These are phyloP conservation scores for Ceratocystis cacaofunesta DNA, from an alignment of 2,329 filamentous ascomycete genomes.

Conservation along the genomic window DNA sequence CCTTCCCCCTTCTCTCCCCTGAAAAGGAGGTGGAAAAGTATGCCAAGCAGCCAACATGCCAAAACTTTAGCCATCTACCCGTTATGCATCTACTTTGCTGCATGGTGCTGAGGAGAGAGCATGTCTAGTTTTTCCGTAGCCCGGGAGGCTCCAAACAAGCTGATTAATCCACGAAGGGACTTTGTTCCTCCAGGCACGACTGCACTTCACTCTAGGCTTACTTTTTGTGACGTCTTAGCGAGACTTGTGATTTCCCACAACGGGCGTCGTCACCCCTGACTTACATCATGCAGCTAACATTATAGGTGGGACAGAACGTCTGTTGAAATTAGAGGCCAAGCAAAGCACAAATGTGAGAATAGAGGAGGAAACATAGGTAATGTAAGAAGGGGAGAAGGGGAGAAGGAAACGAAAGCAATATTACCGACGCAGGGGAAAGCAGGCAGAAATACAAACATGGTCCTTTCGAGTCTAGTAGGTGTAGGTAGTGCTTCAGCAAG, in stretches of 20 bases:
- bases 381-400: not conserved
- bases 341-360: not conserved
- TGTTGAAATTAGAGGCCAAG: not conserved
- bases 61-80: not conserved
- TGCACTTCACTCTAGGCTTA: too few relatives aligned
- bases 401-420: not conserved
- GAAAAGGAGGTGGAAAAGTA: not conserved
- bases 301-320: not conserved
- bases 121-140: not conserved
- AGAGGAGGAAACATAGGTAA: not conserved
- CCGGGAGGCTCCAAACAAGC: not conserved
- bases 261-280: not conserved
- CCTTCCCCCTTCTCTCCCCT: not conserved
- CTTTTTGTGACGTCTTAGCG: too few relatives aligned
- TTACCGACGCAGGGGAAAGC: too few relatives aligned
- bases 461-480: too few relatives aligned
- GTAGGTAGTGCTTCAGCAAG: too few relatives aligned
- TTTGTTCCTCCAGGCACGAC: too few relatives aligned
- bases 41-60: not conserved
- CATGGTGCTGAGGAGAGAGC: not conserved
- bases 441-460: too few relatives aligned
- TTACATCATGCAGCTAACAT: not conserved
- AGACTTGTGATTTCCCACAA: not conserved
- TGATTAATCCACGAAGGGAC: not conserved
- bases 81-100: not conserved